Evolutionary conservation across 2,329 filamentous ascomycete species (phyloP).

Genomic region (Trichophyton equinum): DNA sequence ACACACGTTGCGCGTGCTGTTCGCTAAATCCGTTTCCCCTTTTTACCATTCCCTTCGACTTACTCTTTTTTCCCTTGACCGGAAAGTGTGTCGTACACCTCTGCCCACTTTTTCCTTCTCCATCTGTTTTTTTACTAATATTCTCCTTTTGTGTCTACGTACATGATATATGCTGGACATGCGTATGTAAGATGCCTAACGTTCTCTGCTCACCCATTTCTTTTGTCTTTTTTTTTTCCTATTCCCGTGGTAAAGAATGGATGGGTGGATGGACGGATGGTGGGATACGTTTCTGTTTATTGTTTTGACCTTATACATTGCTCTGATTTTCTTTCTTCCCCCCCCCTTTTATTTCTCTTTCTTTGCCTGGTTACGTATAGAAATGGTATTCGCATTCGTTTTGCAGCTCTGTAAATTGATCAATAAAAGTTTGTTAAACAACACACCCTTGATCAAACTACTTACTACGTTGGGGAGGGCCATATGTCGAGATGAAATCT

Average conservation of each 20-base stretch:
- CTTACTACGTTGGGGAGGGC: background rate
- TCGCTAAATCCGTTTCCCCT: background rate
- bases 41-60: background rate
- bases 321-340: background rate
- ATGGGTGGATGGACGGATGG: background rate
- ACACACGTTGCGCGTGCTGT: background rate
- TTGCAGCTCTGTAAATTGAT: background rate
- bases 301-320: background rate
- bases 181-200: background rate
- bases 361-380: background rate
- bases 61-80: background rate
- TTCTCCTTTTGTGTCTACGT: background rate
- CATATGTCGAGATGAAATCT: background rate
- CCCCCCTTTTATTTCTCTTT: background rate
- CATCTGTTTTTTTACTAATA: background rate
- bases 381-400: constrained; percentile 1
- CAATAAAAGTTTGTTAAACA: background rate
- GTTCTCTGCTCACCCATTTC: background rate
- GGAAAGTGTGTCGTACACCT: background rate
- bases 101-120: background rate
- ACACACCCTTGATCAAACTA: background rate
- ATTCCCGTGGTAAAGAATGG: background rate
- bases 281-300: background rate
- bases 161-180: constrained; percentile 1
- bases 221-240: background rate